These are phyloP conservation scores for Starmerella vitae DNA, from an alignment of 805 yeast species.

Conservation along the genomic window DNA sequence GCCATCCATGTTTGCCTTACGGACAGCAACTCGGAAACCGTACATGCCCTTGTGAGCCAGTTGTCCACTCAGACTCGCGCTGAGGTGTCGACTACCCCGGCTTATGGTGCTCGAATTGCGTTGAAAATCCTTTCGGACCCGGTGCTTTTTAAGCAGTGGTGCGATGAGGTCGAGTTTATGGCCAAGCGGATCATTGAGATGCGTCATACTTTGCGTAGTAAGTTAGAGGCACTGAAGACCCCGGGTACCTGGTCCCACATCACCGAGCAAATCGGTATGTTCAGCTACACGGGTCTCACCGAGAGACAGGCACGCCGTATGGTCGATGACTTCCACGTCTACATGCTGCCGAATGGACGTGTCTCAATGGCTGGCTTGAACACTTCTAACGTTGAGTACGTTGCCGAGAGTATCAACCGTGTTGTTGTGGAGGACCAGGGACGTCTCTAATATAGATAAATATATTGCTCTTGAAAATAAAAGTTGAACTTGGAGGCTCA, in stretches of 20 bases:
- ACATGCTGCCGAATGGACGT: conserved; percentile 83
- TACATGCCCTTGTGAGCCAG: conserved; percentile 49
- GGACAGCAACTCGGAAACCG: conserved; percentile 34
- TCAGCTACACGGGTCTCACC: conserved; percentile 79
- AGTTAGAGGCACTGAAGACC: conserved; percentile 49
- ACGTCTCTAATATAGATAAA: conserved; percentile 5
- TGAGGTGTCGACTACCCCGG: conserved; percentile 87
- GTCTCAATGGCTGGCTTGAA: conserved; percentile 83
- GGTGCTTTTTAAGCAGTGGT: conserved; percentile 67
- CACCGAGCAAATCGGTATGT: conserved; percentile 87
- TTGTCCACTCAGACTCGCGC: conserved; percentile 62
- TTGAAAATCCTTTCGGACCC: conserved; percentile 55
- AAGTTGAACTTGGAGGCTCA: too few relatives aligned
- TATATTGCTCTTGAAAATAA: too few relatives aligned
- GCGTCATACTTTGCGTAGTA: conserved; percentile 55
- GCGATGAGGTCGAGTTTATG: conserved; percentile 71
- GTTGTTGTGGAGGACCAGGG: conserved; percentile 20
- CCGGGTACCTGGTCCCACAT: conserved; percentile 93
- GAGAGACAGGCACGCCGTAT: conserved; percentile 64
- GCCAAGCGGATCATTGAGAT: conserved; percentile 65
- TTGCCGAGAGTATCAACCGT: conserved; percentile 30
- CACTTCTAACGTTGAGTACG: conserved; percentile 53
- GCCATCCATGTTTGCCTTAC: conserved; percentile 53
- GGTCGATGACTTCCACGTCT: conserved; percentile 60
- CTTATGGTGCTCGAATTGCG: conserved; percentile 88